phyloP scores from a whole-genome alignment of 2,329 filamentous ascomycete species.

The Akanthomyces lecanii region DNA sequence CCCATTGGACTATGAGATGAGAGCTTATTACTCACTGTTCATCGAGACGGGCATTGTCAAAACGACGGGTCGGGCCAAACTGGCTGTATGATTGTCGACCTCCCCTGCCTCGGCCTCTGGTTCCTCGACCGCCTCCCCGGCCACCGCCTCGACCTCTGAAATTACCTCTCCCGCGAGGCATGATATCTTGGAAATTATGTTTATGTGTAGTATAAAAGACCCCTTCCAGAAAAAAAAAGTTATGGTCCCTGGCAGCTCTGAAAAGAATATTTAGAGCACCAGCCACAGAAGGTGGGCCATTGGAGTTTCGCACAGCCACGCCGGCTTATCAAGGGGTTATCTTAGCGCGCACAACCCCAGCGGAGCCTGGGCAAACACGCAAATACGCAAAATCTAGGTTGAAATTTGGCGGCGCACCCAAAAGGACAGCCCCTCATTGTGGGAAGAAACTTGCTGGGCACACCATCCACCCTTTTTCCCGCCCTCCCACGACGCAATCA shows the following conservation, averaged over 20 bases:
- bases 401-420: constrained; percentile 29
- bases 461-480: constrained; percentile 16
- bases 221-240: constrained; percentile 29
- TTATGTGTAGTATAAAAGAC: constrained; percentile 17
- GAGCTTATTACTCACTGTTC: constrained; percentile 29
- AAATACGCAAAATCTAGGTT: constrained; percentile 40
- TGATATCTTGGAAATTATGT: constrained; percentile 28
- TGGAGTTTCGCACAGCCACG: constrained; percentile 26
- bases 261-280: constrained; percentile 22
- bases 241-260: neutral
- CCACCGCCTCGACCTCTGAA: constrained; percentile 32
- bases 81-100: constrained; percentile 24
- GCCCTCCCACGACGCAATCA: constrained; percentile 21
- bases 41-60: constrained; percentile 33
- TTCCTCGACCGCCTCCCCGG: constrained; percentile 26
- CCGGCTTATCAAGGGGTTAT: constrained; percentile 40
- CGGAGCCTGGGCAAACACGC: constrained; percentile 36
- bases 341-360: constrained; percentile 53
- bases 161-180: constrained; percentile 31
- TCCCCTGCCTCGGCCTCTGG: constrained; percentile 29
- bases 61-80: constrained; percentile 35
- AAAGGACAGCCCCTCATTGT: constrained; percentile 20
- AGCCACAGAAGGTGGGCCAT: constrained; percentile 31
- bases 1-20: neutral
- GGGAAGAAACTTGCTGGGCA: constrained; percentile 20